These are phyloP conservation scores for Mortierella sp. DNA, from an alignment of 371 early-diverging fungal genomes.

Conservation along the genomic window DNA sequence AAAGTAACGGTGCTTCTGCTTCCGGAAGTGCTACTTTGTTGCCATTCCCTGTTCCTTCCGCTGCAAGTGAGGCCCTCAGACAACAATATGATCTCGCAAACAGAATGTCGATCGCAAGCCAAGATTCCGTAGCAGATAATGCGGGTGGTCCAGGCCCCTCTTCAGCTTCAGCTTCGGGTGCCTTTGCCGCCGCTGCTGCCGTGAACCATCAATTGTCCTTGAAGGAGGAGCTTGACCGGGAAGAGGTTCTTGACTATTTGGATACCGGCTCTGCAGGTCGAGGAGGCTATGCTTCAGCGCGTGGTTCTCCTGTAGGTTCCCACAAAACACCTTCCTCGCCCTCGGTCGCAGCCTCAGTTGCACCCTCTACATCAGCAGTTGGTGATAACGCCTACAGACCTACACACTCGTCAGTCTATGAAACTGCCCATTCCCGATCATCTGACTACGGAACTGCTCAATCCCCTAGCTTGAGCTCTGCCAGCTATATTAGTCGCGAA, in stretches of 20 bases:
- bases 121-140: slow-evolving; percentile 20
- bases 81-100: slow-evolving; percentile 42
- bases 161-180: neutral
- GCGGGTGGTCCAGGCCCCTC: slow-evolving; percentile 2
- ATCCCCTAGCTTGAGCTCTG: slow-evolving; percentile 30
- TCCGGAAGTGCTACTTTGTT: slow-evolving; percentile 2
- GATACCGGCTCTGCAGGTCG: slow-evolving; percentile 14
- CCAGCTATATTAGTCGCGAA: neutral
- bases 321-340: neutral
- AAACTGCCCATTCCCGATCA: slow-evolving; percentile 12
- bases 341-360: neutral
- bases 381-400: neutral
- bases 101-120: slow-evolving; percentile 36
- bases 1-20: slow-evolving; percentile 9
- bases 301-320: slow-evolving; percentile 1
- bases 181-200: slow-evolving; percentile 12
- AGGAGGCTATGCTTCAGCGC: slow-evolving; percentile 20
- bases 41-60: slow-evolving; percentile 39
- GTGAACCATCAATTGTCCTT: slow-evolving; percentile 42
- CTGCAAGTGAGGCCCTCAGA: slow-evolving; percentile 33
- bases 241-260: slow-evolving; percentile 11
- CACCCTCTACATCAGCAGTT: neutral
- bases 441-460: slow-evolving; percentile 19
- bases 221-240: slow-evolving; percentile 26
- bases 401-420: slow-evolving; percentile 14